Evolutionary conservation across 352 stramenopile genomes (phyloP).

Genomic region (Pelagophyceae sp.): DNA sequence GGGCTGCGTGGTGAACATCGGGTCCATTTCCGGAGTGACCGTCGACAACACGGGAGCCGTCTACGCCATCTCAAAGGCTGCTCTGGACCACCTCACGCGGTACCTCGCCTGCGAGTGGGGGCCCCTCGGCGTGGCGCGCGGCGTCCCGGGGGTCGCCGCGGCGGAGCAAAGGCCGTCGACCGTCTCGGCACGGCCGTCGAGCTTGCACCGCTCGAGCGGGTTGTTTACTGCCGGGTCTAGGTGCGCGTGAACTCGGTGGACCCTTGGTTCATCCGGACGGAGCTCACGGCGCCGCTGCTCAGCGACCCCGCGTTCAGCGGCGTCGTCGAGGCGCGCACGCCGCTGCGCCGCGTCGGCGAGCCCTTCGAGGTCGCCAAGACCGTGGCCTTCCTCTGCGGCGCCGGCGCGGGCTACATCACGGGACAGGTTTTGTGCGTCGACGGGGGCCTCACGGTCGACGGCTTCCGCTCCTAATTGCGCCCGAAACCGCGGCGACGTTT

Average conservation of each 20-base stretch:
- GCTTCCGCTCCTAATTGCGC: conserved; percentile 33
- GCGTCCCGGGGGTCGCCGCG: too few relatives aligned
- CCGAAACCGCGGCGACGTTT: too few relatives aligned
- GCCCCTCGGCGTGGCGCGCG: conserved; percentile 35
- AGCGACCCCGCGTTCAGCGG: conserved; percentile 51
- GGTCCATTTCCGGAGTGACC: conserved; percentile 43
- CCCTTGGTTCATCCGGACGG: conserved; percentile 64
- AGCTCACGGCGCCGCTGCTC: conserved; percentile 56
- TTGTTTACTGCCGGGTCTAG: too few relatives aligned
- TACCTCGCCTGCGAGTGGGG: conserved; percentile 47
- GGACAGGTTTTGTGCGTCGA: conserved; percentile 41
- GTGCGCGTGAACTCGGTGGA: too few relatives aligned
- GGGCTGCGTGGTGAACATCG: conserved; percentile 46
- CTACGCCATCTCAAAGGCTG: conserved; percentile 45
- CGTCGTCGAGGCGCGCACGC: conserved; percentile 34
- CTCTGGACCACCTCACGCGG: conserved; percentile 53
- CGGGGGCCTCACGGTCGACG: conserved; percentile 37
- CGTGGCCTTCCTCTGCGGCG: conserved; percentile 42
- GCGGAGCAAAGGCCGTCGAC: conserved; percentile 45
- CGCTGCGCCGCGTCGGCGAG: conserved; percentile 31
- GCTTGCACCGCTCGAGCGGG: too few relatives aligned
- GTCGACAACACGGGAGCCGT: conserved; percentile 39
- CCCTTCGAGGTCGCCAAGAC: conserved; percentile 24
- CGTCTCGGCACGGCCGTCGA: too few relatives aligned
- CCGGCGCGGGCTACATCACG: conserved; percentile 40